These are phyloP conservation scores for Penicillium subrubescens DNA, from an alignment of 495 filamentous ascomycete species.

Conservation along the genomic window DNA sequence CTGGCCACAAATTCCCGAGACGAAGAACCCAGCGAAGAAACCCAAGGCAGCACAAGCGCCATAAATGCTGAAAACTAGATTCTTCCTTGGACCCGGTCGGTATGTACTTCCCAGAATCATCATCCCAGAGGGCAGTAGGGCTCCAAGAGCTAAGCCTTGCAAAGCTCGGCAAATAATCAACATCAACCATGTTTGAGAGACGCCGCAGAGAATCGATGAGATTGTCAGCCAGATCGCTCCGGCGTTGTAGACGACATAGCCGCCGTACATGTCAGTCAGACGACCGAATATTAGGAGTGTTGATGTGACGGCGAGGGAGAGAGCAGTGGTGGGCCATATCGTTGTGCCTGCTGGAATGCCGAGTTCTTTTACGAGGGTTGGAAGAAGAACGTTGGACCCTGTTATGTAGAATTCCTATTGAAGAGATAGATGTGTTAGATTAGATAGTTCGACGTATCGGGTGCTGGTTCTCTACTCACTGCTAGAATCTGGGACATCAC, in stretches of 20 bases:
- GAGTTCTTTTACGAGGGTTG: conserved; percentile 63
- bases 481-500: conserved; percentile 74
- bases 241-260: conserved; percentile 66
- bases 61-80: conserved; percentile 80
- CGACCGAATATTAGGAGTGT: conserved; percentile 80
- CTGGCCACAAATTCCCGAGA: conserved; percentile 70
- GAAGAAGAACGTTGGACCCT: conserved; percentile 82
- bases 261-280: conserved; percentile 76
- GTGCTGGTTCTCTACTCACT: conserved; percentile 36
- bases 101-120: conserved; percentile 82
- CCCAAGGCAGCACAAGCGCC: conserved; percentile 76
- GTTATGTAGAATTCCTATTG: conserved; percentile 79
- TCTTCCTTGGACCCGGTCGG: conserved; percentile 82
- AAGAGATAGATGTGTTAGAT: background rate
- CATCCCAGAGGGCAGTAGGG: conserved; percentile 75
- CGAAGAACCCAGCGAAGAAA: conserved; percentile 81
- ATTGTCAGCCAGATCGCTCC: conserved; percentile 73
- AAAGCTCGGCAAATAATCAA: conserved; percentile 76
- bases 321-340: conserved; percentile 81
- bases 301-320: conserved; percentile 71
- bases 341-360: conserved; percentile 62
- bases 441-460: background rate
- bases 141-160: conserved; percentile 77
- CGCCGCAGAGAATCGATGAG: conserved; percentile 74
- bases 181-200: conserved; percentile 69